Evolutionary conservation across 371 early-diverging fungal species (phyloP), one percentile per base, ranked within the genome.

Genomic region (Apophysomyces sp.): DNA sequence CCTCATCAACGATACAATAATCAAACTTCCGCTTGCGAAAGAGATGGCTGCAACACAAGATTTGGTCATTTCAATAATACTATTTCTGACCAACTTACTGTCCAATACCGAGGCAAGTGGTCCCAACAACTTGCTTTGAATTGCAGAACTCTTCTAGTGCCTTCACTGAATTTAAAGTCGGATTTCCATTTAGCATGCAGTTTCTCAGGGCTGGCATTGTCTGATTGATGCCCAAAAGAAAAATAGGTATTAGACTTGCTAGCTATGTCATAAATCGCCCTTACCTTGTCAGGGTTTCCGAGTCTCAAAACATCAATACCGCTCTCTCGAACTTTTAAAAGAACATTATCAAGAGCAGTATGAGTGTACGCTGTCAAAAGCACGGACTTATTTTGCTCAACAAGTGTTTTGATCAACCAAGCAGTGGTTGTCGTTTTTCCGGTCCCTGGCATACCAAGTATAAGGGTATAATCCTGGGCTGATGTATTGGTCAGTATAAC

Each of bases 371-470:
- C 93, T 8, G 97, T 88, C 18, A 99, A 67, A 18, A 99, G 80
- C 0, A 99, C 93, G 0, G 89, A 79, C 58, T 96, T 93, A 2
- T 88, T 86, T 13, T 70, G 74, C 9, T 57, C 52, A 2, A 92
- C 89, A 26, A 99, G 76, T 6, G 84, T 77, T 16, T 83, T 74
- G 21, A 99, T 91, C 15, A 98, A 80, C 18, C 89, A 78, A 0
- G 94, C 85, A 29, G 98, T 96, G 0, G 98, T 92, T 1, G 92
- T 95, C 0, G 96, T 97, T 72, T 99, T 99, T 26, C 99, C 99
- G 0, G 99, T 98, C 1, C 99, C 99, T 0, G 99, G 99, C 98
- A 99, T 98, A 18, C 99, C 99, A 34, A 98, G 80, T 24, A 99
- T 91, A 52, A 99, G 73, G 7, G 91, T 83, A 70, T 98, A 99